phyloP scores from a whole-genome alignment of 495 filamentous ascomycete genomes.

The Oleoguttula mirabilis region DNA sequence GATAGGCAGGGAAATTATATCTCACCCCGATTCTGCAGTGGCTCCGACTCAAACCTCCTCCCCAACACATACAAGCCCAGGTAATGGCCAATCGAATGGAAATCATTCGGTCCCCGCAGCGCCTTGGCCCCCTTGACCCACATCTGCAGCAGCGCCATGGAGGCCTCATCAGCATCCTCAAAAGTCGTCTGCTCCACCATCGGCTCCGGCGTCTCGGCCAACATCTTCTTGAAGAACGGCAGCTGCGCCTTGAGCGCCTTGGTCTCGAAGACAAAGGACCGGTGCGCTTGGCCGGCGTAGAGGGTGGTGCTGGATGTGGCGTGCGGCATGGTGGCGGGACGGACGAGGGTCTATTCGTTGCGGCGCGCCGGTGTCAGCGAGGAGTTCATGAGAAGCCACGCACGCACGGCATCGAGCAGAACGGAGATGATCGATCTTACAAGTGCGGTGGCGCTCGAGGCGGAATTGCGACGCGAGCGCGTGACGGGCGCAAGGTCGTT shows the following conservation, averaged over 20 bases:
- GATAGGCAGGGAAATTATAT: not conserved
- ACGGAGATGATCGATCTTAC: too few relatives aligned
- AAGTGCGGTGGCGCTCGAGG: too few relatives aligned
- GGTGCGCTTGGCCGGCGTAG: conserved; percentile 12
- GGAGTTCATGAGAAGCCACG: not conserved
- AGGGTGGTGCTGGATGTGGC: conserved; percentile 5
- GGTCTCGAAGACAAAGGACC: conserved; percentile 17
- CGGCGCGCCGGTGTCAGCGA: not conserved
- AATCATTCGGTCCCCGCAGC: conserved; percentile 22
- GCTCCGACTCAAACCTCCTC: conserved; percentile 12
- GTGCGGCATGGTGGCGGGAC: not conserved
- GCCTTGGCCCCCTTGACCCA: conserved; percentile 14
- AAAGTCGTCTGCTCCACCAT: conserved; percentile 18
- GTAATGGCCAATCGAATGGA: conserved; percentile 23
- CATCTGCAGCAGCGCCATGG: conserved; percentile 19
- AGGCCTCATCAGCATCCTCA: conserved; percentile 20
- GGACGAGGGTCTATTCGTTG: not conserved
- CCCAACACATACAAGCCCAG: conserved; percentile 23
- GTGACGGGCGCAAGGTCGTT: not conserved
- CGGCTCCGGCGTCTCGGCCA: conserved; percentile 9
- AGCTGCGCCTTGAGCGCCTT: conserved; percentile 8
- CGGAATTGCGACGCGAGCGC: not conserved
- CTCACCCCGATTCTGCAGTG: conserved; percentile 19
- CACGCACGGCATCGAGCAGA: not conserved
- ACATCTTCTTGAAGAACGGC: conserved; percentile 21